Evolutionary conservation across 495 filamentous ascomycete species (phyloP), one percentile per base, ranked within the genome.

Genomic region (Penicillium tannophilum): DNA sequence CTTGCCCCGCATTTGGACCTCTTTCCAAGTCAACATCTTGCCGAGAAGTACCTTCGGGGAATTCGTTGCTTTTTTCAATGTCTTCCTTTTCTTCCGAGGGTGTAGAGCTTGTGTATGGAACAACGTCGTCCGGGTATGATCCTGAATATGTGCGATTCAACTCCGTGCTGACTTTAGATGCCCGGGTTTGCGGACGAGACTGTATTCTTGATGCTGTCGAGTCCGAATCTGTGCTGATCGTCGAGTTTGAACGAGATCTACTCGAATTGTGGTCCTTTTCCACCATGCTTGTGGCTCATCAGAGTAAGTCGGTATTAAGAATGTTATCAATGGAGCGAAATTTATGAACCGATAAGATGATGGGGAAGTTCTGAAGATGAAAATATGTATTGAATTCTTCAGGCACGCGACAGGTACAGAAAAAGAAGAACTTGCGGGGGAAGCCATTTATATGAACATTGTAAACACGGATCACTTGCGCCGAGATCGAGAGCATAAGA

Each of bases 201-300:
- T 49, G 46, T 4, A 24, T 1, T 49, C 46, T 31, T 28, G 24
- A 49, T 31, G 14, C 8, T 49, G 46, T 17, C 16, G 16, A 30
- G 46, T 49, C 46, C 6, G 46, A 24, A 2, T 49, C 46, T 19
- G 46, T 31, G 12, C 46, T 49, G 46, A n/a, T 28, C 4, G 45
- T 47, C 45, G 45, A 47, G 45, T 47, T 47, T 4, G 46, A 49
- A 24, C 46, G 46, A 49, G 46, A 49, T 49, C 46, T 24, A 49
- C 46, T 33, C 26, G 24, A 14, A 10, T 49, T 31, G 10, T 28
- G 14, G 16, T 49, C 24, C 17, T 49, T 30, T 14, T 31, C 26
- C 46, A 28, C 12, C 23, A 28, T 49, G 46, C 6, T 16, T 24
- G 19, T 14, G 3, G 16, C 42, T 19, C 42, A 44, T 17, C 33